Conservation (phyloP, 495 filamentous ascomycete species). For the Daldinia bambusicola region DNA sequence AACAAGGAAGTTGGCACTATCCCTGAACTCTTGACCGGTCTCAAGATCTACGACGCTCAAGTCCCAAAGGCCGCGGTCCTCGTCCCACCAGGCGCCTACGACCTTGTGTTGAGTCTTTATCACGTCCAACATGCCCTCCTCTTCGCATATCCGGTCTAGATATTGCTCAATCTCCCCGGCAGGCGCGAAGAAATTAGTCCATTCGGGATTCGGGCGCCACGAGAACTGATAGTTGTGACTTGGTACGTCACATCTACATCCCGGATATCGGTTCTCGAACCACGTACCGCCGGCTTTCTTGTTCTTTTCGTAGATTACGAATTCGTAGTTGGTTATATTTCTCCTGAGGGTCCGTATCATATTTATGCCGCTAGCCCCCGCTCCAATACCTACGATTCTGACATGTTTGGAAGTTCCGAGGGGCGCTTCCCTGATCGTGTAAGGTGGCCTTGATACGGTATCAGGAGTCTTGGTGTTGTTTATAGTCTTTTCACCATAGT, state of each 20-base stretch:
- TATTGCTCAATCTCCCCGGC: conserved; percentile 69
- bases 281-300: conserved; percentile 69
- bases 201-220: conserved; percentile 66
- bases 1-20: conserved; percentile 66
- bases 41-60: conserved; percentile 60
- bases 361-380: conserved; percentile 62
- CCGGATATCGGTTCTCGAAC: conserved; percentile 68
- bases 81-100: conserved; percentile 54
- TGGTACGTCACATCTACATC: conserved; percentile 65
- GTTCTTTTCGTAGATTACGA: conserved; percentile 84
- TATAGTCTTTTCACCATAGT: conserved; percentile 11
- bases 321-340: conserved; percentile 59
- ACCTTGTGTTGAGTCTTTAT: conserved; percentile 58
- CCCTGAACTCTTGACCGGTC: conserved; percentile 54
- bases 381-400: conserved; percentile 61
- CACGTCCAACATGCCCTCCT: conserved; percentile 64
- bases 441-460: conserved; percentile 37
- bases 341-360: conserved; percentile 56
- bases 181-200: conserved; percentile 67
- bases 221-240: conserved; percentile 66
- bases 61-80: conserved; percentile 60
- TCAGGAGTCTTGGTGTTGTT: conserved; percentile 25
- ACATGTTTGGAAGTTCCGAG: conserved; percentile 56
- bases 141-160: conserved; percentile 63
- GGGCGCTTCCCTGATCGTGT: conserved; percentile 55